phyloP scores from a whole-genome alignment of 163 green algal species.

The Scenedesmus sp. region DNA sequence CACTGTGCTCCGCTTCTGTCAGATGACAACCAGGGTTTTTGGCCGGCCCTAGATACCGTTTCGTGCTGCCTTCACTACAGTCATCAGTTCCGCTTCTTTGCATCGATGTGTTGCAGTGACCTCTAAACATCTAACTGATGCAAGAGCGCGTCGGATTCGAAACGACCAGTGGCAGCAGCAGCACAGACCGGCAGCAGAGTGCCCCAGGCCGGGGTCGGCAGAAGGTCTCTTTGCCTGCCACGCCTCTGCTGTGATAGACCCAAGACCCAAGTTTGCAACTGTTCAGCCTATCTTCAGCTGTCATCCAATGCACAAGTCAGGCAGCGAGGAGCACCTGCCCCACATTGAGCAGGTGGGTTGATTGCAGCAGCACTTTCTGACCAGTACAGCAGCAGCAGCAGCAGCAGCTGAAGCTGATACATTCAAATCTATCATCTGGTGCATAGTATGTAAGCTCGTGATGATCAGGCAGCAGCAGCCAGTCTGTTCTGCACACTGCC shows the following conservation, averaged over 20 bases:
- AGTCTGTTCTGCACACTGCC: not conserved
- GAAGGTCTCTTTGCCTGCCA: not conserved
- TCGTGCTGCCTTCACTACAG: not conserved
- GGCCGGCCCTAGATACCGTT: not conserved
- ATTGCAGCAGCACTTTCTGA: not conserved
- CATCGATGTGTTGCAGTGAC: not conserved
- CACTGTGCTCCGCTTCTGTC: not conserved
- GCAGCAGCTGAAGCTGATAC: not conserved
- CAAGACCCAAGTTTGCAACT: too few relatives aligned
- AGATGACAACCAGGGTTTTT: slow-evolving; percentile 8
- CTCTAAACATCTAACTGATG: not conserved
- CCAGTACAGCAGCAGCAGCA: not conserved
- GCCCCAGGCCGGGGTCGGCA: not conserved
- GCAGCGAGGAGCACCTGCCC: slow-evolving; percentile 18
- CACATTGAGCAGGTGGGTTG: slow-evolving; percentile 5
- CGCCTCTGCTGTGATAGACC: not conserved
- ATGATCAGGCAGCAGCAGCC: not conserved
- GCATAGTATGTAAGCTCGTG: not conserved
- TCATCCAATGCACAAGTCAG: not conserved
- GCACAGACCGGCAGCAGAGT: not conserved
- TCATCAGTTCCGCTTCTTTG: not conserved
- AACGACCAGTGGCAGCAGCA: not conserved
- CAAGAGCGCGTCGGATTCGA: not conserved
- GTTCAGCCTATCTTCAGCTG: too few relatives aligned
- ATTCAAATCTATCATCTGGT: too few relatives aligned